Evolutionary conservation across 345 rosid genomes (phyloP), one percentile per base, ranked within the genome.

Genomic region (Abelmoschus esculentus): DNA sequence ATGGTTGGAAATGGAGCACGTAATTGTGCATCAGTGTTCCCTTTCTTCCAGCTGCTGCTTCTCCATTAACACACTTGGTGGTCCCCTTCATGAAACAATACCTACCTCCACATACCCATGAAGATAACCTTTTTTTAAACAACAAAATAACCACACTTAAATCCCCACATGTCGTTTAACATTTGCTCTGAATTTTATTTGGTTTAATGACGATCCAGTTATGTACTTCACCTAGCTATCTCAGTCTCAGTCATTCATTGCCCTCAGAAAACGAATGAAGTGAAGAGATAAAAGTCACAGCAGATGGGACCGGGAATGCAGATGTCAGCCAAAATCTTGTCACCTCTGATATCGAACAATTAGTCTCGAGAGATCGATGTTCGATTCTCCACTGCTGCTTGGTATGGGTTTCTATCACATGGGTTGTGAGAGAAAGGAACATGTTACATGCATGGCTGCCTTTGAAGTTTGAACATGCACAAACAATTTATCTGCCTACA

Each of bases 1-100:
- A 85, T 77, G 87, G 85, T 74, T 78, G 73, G 44, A 76, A 81
- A 69, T 86, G 89, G 84, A 66, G 85, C 85, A 84, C 87, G 84
- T 82, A 86, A 70, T 61, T 77, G 64, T 78, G 53, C 72, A 59
- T 75, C 58, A 8, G 58, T 80, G 82, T 79, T 71, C 32, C 89
- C 81, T 75, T 79, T 72, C 86, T 82, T 65, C 90, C 83, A 70
- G 84, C 86, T 83, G 87, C 89, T 76, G 69, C 67, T 70, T 72
- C 77, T 72, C 76, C 74, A 38, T 71, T 70, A 26, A 40, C 67
- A 7, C 57, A 2, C 67, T 56, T 31, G 44, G 78, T 80, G 87
- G 95, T 81, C 86, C 87, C 81, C 66, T 74, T 56, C 80, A 49
- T 74, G 42, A 73, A 71, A 42, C 58, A n/a, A 17, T 58, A 73